These are phyloP conservation scores for Setaria italica DNA, from an alignment of 202 grass and related monocot species.

Conservation along the genomic window DNA sequence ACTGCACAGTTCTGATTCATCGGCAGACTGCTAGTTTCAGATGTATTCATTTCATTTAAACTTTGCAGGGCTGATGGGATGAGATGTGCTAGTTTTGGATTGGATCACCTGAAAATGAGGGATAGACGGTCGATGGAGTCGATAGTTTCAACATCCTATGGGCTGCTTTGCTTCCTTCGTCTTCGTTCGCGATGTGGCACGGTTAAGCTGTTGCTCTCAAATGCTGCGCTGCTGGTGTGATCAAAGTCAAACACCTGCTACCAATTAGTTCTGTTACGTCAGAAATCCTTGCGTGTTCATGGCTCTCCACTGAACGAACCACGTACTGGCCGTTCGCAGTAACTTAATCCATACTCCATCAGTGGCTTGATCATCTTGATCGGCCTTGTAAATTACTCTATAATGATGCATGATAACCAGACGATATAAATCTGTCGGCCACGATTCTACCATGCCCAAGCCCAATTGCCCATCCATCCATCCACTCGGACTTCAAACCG, in stretches of 20 bases:
- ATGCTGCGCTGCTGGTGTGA: not conserved
- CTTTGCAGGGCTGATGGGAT: not conserved
- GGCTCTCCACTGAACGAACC: not conserved
- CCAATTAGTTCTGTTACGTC: not conserved
- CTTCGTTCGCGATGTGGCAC: not conserved
- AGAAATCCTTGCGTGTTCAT: not conserved
- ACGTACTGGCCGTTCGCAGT: not conserved
- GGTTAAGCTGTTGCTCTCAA: not conserved
- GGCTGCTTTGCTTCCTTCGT: not conserved
- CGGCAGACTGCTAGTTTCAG: not conserved
- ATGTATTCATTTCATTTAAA: not conserved
- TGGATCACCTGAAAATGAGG: not conserved
- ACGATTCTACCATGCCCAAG: not conserved
- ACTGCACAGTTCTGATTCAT: not conserved
- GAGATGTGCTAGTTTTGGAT: not conserved
- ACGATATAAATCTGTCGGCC: not conserved
- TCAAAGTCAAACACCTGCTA: not conserved
- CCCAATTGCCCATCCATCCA: not conserved
- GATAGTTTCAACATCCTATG: not conserved
- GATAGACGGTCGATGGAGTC: not conserved
- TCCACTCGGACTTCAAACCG: not conserved
- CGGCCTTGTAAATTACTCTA: conserved; percentile 51
- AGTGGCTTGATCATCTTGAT: not conserved
- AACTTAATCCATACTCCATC: not conserved
- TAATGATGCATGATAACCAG: conserved; percentile 9